Conservation (phyloP, 164 flowering plant genomes). For the Vitis riparia region DNA sequence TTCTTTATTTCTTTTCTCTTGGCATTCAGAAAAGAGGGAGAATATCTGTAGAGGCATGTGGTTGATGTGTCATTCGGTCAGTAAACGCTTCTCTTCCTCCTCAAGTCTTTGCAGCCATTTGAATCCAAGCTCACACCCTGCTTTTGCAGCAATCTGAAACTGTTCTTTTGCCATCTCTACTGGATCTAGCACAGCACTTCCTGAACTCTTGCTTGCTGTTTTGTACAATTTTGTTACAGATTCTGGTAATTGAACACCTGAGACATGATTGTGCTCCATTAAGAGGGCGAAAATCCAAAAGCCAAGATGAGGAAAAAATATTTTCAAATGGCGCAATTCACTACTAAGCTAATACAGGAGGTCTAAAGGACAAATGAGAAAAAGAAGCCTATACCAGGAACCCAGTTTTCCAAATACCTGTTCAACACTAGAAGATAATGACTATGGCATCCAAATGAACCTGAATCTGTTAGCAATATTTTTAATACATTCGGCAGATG, state of each 20-base stretch:
- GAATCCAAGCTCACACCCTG: slow-evolving; percentile 84
- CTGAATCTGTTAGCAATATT: too few species aligned
- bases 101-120: slow-evolving; percentile 76
- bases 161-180: slow-evolving; percentile 65
- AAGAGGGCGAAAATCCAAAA: neutral
- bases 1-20: neutral
- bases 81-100: slow-evolving; percentile 55
- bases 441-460: too few species aligned
- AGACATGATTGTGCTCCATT: neutral
- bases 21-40: neutral
- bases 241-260: slow-evolving; percentile 81
- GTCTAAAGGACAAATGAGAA: neutral
- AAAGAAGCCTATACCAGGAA: too few species aligned
- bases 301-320: neutral
- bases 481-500: too few species aligned
- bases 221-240: slow-evolving; percentile 46
- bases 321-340: neutral
- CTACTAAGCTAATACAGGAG: neutral
- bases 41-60: neutral
- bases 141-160: slow-evolving; percentile 74
- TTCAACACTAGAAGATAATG: too few species aligned
- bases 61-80: slow-evolving; percentile 3
- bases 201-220: slow-evolving; percentile 23
- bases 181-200: slow-evolving; percentile 25
- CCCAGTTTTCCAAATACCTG: too few species aligned